Base-by-base conservation (phyloP, 2,329 filamentous ascomycete species). In the Elsinoe necatrix region DNA sequence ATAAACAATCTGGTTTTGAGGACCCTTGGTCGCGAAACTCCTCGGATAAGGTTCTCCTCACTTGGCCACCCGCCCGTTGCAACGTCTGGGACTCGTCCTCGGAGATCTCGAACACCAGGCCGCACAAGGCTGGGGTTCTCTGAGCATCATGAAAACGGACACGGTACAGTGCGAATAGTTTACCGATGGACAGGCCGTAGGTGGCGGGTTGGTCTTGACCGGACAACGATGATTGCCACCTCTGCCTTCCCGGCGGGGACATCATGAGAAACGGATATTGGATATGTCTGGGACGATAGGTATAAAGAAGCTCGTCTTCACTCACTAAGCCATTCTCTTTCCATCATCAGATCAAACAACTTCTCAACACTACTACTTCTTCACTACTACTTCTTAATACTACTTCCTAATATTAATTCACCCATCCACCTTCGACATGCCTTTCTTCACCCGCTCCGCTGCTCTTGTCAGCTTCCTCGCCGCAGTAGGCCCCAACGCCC, bases 391-490 rank as follows among this genome's bases (percentile, higher is more conserved):
- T 16, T 2, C 25, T 34, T 50, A 34, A 50, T 48, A 16, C 2
- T n/a, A 9, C 8, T 21, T 27, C 25, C n/a, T n/a, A n/a, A n/a
- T 48, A 16, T 3, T n/a, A 9, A 43, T 21, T 27, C 25, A 3
- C n/a, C 34, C n/a, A 14, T 34, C 1, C 25, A 8, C 2, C 45
- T 16, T 3, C 27, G 34, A 31, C 3, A 50, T 50, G 45, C 25
- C 45, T 20, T 50, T 50, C 25, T 25, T 50, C 29, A 16, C 45
- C 16, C 45, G 27, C 45, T 50, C 45, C 3, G 45, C 45, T 34
- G 45, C 45, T 34, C 45, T 50, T 34, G 45, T 50, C 45, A 34
- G 45, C 45, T 34, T 50, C 27, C 45, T 50, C 45, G 45, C 45
- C 45, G 45, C 45, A 4, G 27, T 34, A 2, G 45, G 25, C 45